These are phyloP conservation scores for Solanum hybrid DNA, from an alignment of 305 asterid genomes.

Conservation along the genomic window DNA sequence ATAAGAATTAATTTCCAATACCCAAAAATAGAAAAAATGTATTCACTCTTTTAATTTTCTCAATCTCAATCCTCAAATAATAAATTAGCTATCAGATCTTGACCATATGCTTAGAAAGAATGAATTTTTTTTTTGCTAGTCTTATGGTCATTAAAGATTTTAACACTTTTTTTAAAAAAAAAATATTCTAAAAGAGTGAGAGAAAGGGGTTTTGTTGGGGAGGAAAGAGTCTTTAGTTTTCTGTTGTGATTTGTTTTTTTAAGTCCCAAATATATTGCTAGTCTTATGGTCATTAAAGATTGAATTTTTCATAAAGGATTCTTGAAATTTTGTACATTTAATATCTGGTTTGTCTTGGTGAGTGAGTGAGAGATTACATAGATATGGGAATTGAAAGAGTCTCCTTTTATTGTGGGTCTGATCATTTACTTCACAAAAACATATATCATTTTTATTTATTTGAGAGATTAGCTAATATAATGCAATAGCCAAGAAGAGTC, in stretches of 20 bases:
- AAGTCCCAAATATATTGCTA: not conserved
- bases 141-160: conserved; percentile 21
- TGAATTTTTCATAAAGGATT: not conserved
- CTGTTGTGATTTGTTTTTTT: conserved; percentile 10
- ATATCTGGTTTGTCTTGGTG: not conserved
- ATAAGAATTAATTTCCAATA: not conserved
- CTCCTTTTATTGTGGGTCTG: conserved; percentile 21
- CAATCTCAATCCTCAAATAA: not conserved
- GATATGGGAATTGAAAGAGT: conserved; percentile 13
- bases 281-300: not conserved
- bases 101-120: not conserved
- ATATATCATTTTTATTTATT: conserved; percentile 28
- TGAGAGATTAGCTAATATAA: conserved; percentile 2
- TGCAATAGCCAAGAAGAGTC: conserved; percentile 6
- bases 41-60: not conserved
- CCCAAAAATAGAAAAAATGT: not conserved
- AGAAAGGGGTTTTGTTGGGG: not conserved
- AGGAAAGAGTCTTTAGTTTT: conserved; percentile 2
- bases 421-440: conserved; percentile 22
- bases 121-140: not conserved
- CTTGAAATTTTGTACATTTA: not conserved
- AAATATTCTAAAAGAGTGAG: not conserved
- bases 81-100: not conserved
- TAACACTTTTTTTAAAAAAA: not conserved
- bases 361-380: not conserved